Base-by-base conservation (phyloP, 2,329 filamentous ascomycete genomes). In the Paraphaeosphaeria sporulosa region DNA sequence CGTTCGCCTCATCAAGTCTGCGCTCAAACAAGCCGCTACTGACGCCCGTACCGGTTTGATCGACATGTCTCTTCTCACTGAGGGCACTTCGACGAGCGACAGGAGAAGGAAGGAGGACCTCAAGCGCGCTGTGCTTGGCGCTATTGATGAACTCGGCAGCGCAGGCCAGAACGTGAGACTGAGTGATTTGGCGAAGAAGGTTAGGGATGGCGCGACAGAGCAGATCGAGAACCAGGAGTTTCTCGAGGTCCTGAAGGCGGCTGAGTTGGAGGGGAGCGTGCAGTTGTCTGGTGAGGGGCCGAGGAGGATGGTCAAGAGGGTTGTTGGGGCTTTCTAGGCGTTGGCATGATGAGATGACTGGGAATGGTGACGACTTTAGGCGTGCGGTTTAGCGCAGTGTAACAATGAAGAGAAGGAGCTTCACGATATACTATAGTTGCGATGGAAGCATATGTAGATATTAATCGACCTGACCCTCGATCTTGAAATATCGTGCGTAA, bases 11-110 rank as follows among this genome's bases (percentile, higher is more conserved):
- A 99, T 99, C 79, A 93, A 94, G 73, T 91, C 89, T 0, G 95
- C 96, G 1, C 87, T 99, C 73, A 98, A 98, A 84, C 96, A 96
- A 65, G 92, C 94, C 0, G 95, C 95, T n/a, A 99, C 96, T 0
- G 96, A 99, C 76, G 83, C 92, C 0, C 86, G 96, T 69, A 92
- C 90, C 0, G 95, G 95, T 57, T 85, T 97, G 59, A 98, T 99
- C 72, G 95, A 99, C 76, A 98, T 99, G 95, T 91, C 91, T 58
- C 83, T 99, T 51, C 83, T 99, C 64, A 97, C 94, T 0, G 95
- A 98, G 74, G 95, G 95, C n/a, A 96, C 92, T 2, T 93, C 90
- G 69, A 89, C 93, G 0, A 89, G 89, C n/a, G 95, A 98, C 77
- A 85, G 95, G 53, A 89, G 92, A 74, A 84, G 92, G 65, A 91